phyloP scores from a whole-genome alignment of 1,284 basidiomycete species.

The Earliella scabrosa region DNA sequence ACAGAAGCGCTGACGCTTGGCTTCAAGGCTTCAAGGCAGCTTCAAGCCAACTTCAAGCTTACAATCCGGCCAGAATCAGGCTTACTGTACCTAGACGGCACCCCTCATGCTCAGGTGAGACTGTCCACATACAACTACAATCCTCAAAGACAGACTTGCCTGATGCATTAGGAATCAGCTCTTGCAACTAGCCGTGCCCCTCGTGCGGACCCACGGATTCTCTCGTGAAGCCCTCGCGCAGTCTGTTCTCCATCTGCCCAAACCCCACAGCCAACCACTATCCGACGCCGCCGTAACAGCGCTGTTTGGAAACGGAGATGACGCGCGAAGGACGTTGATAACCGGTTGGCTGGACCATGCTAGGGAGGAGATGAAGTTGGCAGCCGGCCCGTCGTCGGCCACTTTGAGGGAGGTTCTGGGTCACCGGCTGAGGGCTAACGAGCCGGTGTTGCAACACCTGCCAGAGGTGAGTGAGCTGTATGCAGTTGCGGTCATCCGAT shows the following conservation, averaged over 20 bases:
- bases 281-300: conserved; percentile 71
- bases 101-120: conserved; percentile 21
- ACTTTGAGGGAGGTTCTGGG: conserved; percentile 53
- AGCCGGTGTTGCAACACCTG: conserved; percentile 61
- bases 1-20: too few species aligned
- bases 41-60: too few species aligned
- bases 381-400: conserved; percentile 13
- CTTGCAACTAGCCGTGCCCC: conserved; percentile 62
- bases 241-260: conserved; percentile 59
- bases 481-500: neutral
- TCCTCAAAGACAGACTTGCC: neutral
- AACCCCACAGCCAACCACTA: conserved; percentile 59
- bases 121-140: too few species aligned
- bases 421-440: conserved; percentile 62
- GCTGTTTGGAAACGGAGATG: conserved; percentile 72
- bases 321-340: conserved; percentile 66
- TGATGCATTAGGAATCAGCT: conserved; percentile 21
- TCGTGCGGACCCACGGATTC: conserved; percentile 71
- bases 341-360: conserved; percentile 74
- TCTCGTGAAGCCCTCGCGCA: conserved; percentile 69
- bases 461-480: conserved; percentile 57
- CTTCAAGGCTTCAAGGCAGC: too few species aligned
- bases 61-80: too few species aligned
- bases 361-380: conserved; percentile 50
- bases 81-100: too few species aligned